Percentiles rank a stretch among this genome's conserved stretches.
Evolutionary conservation across 202 grass and related monocot species (phyloP).

Genomic region (Carex sylvatica): DNA sequence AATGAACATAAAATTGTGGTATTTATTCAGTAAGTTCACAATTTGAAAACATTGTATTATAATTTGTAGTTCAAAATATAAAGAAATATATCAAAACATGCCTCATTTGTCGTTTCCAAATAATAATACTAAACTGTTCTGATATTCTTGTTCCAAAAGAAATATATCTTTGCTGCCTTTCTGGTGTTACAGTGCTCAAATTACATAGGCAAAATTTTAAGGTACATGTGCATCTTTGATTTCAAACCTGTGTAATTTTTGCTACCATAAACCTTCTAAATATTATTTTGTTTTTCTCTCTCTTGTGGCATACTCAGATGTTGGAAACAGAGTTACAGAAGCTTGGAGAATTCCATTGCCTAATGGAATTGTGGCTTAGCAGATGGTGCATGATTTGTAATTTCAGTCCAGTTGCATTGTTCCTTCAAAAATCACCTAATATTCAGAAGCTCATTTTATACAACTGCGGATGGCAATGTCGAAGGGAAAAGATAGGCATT

Average conservation of each 20-base stretch:
- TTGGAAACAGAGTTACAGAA: neutral
- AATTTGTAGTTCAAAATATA: too few species aligned
- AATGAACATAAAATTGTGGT: too few species aligned
- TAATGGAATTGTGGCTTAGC: too few species aligned
- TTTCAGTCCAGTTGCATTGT: neutral
- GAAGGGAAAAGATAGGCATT: neutral
- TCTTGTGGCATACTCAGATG: neutral
- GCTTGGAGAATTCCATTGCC: neutral
- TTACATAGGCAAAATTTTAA: neutral
- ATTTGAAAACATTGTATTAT: too few species aligned
- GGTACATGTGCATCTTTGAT: neutral
- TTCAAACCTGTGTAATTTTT: neutral
- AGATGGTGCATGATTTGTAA: too few species aligned
- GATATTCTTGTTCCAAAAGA: too few species aligned
- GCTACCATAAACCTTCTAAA: neutral
- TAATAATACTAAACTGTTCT: too few species aligned
- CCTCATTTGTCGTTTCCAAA: too few species aligned
- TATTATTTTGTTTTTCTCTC: neutral
- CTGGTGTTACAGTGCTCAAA: neutral
- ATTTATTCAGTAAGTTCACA: too few species aligned
- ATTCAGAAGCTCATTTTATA: neutral
- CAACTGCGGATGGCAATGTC: neutral
- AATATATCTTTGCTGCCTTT: neutral
- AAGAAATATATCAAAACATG: too few species aligned
- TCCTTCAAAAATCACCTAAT: neutral